Evolutionary conservation across 2,329 filamentous ascomycete genomes (phyloP).

Genomic region (Daldinia sp.): DNA sequence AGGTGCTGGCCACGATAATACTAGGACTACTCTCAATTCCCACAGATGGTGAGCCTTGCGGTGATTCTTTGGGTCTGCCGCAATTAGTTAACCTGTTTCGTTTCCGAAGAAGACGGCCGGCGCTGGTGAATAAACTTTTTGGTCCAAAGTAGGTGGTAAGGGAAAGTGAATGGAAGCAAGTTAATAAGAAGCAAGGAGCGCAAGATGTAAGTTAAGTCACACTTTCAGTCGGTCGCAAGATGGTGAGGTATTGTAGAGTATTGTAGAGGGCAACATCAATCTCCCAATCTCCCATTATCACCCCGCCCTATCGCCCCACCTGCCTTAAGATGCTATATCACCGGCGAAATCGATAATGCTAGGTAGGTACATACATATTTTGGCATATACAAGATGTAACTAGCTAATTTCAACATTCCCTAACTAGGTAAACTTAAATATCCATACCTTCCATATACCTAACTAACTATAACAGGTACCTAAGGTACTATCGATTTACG

Average conservation of each 20-base stretch:
- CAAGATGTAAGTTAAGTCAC: conserved; percentile 14
- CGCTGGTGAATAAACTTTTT: not conserved
- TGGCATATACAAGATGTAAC: not conserved
- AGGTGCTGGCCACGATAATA: conserved; percentile 3
- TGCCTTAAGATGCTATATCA: conserved; percentile 11
- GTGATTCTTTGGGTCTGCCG: not conserved
- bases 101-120: not conserved
- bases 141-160: not conserved
- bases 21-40: conserved; percentile 7
- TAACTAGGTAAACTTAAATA: no score
- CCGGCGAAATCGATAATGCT: not conserved
- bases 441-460: not conserved
- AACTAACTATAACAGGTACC: not conserved
- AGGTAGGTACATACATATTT: not conserved
- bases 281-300: conserved; percentile 20
- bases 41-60: not conserved
- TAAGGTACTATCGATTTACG: no score
- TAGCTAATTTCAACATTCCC: no score
- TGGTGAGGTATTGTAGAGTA: conserved; percentile 7
- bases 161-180: not conserved
- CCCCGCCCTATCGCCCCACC: conserved; percentile 32
- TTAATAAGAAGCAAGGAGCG: conserved; percentile 7
- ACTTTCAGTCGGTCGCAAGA: conserved; percentile 22
- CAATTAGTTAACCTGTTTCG: not conserved
- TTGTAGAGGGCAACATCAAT: conserved; percentile 4